Conservation (phyloP, 257 asterid genomes). For the Verbena officinalis region DNA sequence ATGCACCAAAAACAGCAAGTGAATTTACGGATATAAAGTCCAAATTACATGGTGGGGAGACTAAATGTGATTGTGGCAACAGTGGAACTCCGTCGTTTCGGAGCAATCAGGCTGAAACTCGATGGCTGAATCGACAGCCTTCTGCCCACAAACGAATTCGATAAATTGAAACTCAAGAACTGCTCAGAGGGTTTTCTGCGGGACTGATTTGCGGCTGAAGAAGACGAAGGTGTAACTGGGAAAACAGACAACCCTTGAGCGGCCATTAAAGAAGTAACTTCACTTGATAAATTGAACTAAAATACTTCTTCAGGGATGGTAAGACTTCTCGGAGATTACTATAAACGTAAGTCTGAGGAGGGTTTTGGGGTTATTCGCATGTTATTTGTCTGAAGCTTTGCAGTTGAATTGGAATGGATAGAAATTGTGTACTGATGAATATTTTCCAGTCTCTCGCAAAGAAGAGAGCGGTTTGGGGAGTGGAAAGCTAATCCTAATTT, state of each 20-base stretch:
- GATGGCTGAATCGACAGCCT: slow-evolving; percentile 50
- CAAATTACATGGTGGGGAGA: slow-evolving; percentile 71
- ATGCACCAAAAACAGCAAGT: neutral
- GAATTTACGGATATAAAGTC: slow-evolving; percentile 15
- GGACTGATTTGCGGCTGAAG: slow-evolving; percentile 41
- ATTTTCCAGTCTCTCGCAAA: neutral
- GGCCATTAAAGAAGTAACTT: slow-evolving; percentile 54
- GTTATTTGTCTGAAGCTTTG: neutral
- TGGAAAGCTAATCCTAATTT: neutral
- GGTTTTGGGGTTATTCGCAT: slow-evolving; percentile 12
- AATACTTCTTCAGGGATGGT: slow-evolving; percentile 5
- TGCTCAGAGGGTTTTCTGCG: slow-evolving; percentile 42
- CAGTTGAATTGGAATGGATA: slow-evolving; percentile 17
- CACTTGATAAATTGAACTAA: neutral
- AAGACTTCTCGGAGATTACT: neutral
- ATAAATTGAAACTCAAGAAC: slow-evolving; percentile 35
- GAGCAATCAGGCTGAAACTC: slow-evolving; percentile 31
- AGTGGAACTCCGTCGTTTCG: slow-evolving; percentile 57
- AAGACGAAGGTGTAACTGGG: slow-evolving; percentile 38
- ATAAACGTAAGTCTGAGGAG: neutral
- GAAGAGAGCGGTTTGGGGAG: neutral
- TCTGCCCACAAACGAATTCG: slow-evolving; percentile 47
- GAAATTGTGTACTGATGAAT: neutral
- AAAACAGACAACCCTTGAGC: slow-evolving; percentile 66
- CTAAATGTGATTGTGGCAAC: slow-evolving; percentile 67